Percentiles rank a stretch among this genome's conserved stretches.
Conservation (phyloP, 2,329 filamentous ascomycete species). For the Neonectria coccinea region DNA sequence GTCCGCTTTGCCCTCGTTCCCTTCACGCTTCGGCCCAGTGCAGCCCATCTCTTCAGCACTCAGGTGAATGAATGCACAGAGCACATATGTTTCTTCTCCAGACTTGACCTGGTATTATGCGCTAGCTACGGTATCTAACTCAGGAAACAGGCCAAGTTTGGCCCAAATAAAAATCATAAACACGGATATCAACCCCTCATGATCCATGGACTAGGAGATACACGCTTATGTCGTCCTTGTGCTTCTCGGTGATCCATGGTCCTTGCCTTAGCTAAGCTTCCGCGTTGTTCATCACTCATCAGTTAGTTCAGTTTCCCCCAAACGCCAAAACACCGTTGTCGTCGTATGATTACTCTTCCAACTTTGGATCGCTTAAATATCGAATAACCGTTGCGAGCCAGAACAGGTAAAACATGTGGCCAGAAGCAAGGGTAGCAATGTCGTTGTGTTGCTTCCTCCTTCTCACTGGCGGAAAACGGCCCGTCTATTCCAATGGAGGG, state of each 20-base stretch:
- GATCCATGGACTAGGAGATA: conserved; percentile 4
- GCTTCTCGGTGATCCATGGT: conserved; percentile 11
- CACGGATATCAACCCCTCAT: conserved; percentile 18
- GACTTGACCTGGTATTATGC: conserved; percentile 16
- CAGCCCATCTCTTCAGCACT: not conserved
- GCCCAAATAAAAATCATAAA: conserved; percentile 2
- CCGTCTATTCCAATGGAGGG: not conserved
- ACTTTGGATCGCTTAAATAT: conserved; percentile 3
- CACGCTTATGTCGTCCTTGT: conserved; percentile 2
- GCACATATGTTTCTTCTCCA: not conserved
- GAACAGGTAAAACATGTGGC: not conserved
- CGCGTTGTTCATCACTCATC: conserved; percentile 41
- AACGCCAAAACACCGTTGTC: conserved; percentile 42
- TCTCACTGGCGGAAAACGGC: not conserved
- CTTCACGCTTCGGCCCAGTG: conserved; percentile 7
- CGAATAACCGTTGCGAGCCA: conserved; percentile 10
- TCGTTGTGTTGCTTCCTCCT: not conserved
- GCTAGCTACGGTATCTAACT: conserved; percentile 23
- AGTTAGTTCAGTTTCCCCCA: conserved; percentile 25
- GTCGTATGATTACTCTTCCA: conserved; percentile 26
- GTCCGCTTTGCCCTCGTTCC: conserved; percentile 25
- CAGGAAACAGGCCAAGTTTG: conserved; percentile 1
- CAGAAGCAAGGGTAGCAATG: not conserved
- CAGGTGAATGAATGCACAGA: not conserved
- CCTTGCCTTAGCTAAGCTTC: conserved; percentile 6